Conservation (phyloP, 129 eudicot genomes). For the Chrysanthemum lavandulifolium region DNA sequence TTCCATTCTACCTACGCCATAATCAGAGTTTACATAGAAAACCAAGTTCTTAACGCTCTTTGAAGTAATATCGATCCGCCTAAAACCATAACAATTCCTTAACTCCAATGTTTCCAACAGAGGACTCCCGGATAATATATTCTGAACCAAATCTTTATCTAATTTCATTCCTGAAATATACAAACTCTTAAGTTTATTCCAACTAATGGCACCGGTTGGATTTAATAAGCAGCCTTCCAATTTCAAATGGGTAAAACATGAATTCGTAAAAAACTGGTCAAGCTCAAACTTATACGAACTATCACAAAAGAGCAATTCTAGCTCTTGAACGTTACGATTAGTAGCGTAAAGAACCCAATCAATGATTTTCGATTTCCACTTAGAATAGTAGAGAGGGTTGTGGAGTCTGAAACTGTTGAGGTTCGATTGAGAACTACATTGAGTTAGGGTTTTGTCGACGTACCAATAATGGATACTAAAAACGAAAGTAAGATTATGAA, state of each 20-base stretch:
- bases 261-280: constrained; percentile 2
- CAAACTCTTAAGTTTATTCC: constrained; percentile 17
- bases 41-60: constrained; percentile 28
- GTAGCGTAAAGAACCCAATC: constrained; percentile 18
- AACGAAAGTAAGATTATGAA: neutral
- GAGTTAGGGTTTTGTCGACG: constrained; percentile 27
- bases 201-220: constrained; percentile 11
- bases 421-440: constrained; percentile 6
- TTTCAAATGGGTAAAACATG: constrained; percentile 26
- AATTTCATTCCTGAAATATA: neutral
- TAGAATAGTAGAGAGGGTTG: too few species aligned
- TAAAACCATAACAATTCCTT: constrained; percentile 14
- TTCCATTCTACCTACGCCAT: neutral
- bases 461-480: too few species aligned
- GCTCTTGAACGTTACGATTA: constrained; percentile 13
- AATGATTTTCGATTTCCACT: neutral
- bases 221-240: neutral
- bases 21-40: neutral
- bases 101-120: constrained; percentile 19
- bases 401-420: neutral
- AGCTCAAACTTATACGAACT: neutral
- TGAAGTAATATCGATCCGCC: constrained; percentile 14
- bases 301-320: neutral
- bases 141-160: constrained; percentile 21
- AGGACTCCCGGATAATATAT: constrained; percentile 23